A percentile compares a stretch with the other conserved stretches of the same genome.
Evolutionary conservation across 805 yeast species (phyloP).

Genomic region (Candida ponderosae): DNA sequence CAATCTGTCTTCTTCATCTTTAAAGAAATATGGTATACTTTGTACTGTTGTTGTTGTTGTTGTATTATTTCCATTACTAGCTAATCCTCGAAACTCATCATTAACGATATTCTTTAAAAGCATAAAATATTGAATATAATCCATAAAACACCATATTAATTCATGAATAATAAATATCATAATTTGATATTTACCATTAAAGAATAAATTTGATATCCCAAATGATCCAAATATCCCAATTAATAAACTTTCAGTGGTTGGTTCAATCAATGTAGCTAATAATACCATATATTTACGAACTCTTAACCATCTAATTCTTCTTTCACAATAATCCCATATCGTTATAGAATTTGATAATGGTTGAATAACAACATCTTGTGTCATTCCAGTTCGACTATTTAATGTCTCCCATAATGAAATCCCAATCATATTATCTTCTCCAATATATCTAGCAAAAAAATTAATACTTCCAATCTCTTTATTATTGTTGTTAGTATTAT

Average conservation of each 20-base stretch:
- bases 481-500: conserved; percentile 24
- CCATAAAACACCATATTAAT: conserved; percentile 55
- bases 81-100: conserved; percentile 7
- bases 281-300: conserved; percentile 84
- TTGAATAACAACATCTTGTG: conserved; percentile 73
- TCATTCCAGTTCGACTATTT: conserved; percentile 69
- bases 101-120: conserved; percentile 26
- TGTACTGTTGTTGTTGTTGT: not conserved
- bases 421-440: conserved; percentile 91
- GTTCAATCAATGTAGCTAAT: conserved; percentile 78
- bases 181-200: conserved; percentile 24
- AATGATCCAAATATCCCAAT: conserved; percentile 61
- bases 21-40: conserved; percentile 22
- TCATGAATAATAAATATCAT: conserved; percentile 44
- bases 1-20: conserved; percentile 13
- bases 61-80: conserved; percentile 10
- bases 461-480: conserved; percentile 42
- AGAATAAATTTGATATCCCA: conserved; percentile 42
- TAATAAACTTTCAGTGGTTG: conserved; percentile 72
- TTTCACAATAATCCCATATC: conserved; percentile 47
- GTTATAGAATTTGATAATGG: conserved; percentile 41
- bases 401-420: conserved; percentile 68
- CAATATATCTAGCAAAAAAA: conserved; percentile 73
- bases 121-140: conserved; percentile 48
- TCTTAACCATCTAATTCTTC: conserved; percentile 80